Evolutionary conservation across 73 alveolate species (phyloP), one percentile per base, ranked within the genome.

Genomic region (Paramecium primaurelia): DNA sequence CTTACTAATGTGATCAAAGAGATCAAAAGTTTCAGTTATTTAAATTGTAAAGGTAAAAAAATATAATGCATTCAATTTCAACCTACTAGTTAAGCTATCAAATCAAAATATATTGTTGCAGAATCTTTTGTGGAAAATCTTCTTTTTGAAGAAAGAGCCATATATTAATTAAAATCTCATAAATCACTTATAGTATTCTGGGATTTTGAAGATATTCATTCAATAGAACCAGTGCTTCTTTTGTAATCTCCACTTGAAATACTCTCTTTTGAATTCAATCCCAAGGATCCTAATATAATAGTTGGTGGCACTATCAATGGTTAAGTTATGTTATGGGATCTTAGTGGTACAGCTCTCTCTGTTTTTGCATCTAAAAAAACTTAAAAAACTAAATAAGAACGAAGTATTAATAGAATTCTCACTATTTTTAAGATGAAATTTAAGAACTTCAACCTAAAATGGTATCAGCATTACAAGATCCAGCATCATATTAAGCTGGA

Each of bases 241-340:
- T 93, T 97, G n/a, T 94, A 95, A 59, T 95, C 98, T 18, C 97
- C 99, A n/a, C 45, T 96, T 28, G 98, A 97, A 77, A 86, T 97
- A 34, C 68, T 95, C 11, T 38, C 94, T 7, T 93, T 97, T 59
- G 97, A 95, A 77, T 96, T 96, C 92, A 97, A 97, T 75, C 97
- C 97, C 3, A 96, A 96, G 20, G 93, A 95, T 58, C 97, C 98
- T 11, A 95, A 95, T 75, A 93, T 96, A 18, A 69, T 36, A 5
- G 69, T 77, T 16, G 99, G 98, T 34, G 99, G 98, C 10, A 93
- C 98, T 77, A 95, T 96, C 54, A 86, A 93, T 86, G 99, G 98
- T 3, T 96, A 96, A 86, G 88, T 97, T 7, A 75, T 91, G 22
- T 77, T 95, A 22, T 97, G 99, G 99, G 99, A 97, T 86, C 68